Evolutionary conservation across 805 yeast genomes (phyloP), one percentile per base, ranked within the genome.

Genomic region (Kluyveromyces lactis): DNA sequence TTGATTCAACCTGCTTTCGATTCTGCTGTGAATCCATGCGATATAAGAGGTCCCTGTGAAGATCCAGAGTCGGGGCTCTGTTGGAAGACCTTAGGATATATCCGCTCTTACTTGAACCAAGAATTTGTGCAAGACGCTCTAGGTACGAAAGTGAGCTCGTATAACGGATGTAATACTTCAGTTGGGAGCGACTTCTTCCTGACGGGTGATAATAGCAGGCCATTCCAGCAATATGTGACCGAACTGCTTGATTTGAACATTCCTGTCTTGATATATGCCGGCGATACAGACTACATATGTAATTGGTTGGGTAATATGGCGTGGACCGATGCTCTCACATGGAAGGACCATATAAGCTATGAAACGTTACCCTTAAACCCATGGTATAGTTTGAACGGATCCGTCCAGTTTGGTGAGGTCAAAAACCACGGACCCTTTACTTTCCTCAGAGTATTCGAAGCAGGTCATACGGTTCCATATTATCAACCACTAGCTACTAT

Each of bases 381-480:
- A 38, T 75, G 71, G 73, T 8, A 8, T 6, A 32, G 36, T 13
- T 58, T 58, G 26, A 58, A 41, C 3, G 41, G 51, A 19, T 64
- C 62, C 24, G 53, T 62, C 18, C 50, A 56, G 24, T 74, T 75
- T 18, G 95, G 95, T 43, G 75, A 80, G 52, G 80, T 79, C 24
- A 85, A 83, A 67, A 80, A 77, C 58, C 70, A 64, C 51, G 75
- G 71, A 19, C 69, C 76, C 34, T 79, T 84, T 53, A 77, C 89
- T 3, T 84, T 80, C 63, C 68, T 83, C 52, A 71, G 89, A 55
- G 70, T 84, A 33, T 79, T 57, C 47, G 82, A 75, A 43, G 94
- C 86, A 33, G 94, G 94, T 9, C 95, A 84, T 61, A 80, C 85
- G 92, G 90, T 83, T 50, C 90, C 90, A 29, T 79, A 68, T 50